Evolutionary conservation across 2,329 filamentous ascomycete species (phyloP), one percentile per base, ranked within the genome.

Genomic region (Aureobasidium leucospermi): DNA sequence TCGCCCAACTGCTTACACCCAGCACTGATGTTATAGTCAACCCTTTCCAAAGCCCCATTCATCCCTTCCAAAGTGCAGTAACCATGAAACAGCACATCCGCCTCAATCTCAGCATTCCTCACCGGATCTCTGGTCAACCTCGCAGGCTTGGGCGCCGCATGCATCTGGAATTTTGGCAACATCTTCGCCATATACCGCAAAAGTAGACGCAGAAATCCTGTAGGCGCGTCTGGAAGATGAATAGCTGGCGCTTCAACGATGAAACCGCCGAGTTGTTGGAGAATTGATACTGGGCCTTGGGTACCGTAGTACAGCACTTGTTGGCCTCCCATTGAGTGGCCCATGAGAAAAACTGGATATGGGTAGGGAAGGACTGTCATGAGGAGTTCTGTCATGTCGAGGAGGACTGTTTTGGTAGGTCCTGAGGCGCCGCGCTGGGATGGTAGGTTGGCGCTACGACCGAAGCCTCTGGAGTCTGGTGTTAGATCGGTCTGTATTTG

Each of bases 251-350:
- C 79, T 72, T 91, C 87, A 11, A 88, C 78, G 36, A 96, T 69
- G 78, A 87, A 90, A 19, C 90, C 91, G 48, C 85, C 79, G 49
- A 96, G 81, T 61, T 80, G 76, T 36, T 75, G 70, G 42, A 84
- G 79, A 11, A 89, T 71, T 15, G 83, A 79, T 46, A 65, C 64
- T 4, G 75, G 78, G 34, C 74, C 77, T 46, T 69, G 68, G 31
- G 73, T 73, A 62, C 74, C 76, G 65, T 83, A 86, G 43, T 82
- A 85, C 7, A 95, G 76, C 4, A 85, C 81, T 73, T 95, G 81
- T 19, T 85, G 89, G 61, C 92, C 92, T 64, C 92, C 92, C 89
- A 96, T 96, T 16, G 87, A 91, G 73, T 96, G 90, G 55, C 92
- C 92, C 78, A 93, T 85, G 16, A 96, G 80, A 74, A 96, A 96